Evolutionary conservation across 2,329 filamentous ascomycete genomes (phyloP).

Genomic region (Arthrocladium fulminans): DNA sequence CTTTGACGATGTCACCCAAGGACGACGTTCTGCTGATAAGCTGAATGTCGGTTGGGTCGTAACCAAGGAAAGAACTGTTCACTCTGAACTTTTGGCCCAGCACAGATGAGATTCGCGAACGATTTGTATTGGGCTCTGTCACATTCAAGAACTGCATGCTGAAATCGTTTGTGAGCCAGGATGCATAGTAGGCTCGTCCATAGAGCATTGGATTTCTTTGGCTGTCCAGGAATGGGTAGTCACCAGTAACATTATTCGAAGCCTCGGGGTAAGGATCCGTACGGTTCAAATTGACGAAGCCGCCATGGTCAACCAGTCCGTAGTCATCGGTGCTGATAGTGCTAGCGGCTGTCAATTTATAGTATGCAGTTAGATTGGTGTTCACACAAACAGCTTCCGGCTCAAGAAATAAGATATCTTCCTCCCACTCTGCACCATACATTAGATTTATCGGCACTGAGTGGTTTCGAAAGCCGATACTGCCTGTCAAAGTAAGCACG

Average conservation of each 20-base stretch:
- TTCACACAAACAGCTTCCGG: constrained; percentile 5
- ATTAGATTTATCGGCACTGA: constrained; percentile 35
- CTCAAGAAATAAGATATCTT: constrained; percentile 7
- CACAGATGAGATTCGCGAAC: constrained; percentile 1
- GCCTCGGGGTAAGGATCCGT: constrained; percentile 27
- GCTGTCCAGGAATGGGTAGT: constrained; percentile 21
- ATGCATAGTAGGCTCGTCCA: constrained; percentile 37
- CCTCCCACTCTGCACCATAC: constrained; percentile 22
- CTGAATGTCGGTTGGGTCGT: not conserved
- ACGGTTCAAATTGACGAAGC: constrained; percentile 33
- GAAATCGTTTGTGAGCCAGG: constrained; percentile 34
- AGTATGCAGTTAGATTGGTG: constrained; percentile 1
- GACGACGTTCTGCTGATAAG: not conserved
- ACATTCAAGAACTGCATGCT: constrained; percentile 27
- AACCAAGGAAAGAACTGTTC: not conserved
- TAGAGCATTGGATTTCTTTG: constrained; percentile 32
- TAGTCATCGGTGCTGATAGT: constrained; percentile 17
- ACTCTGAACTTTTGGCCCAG: not conserved
- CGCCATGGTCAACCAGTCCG: constrained; percentile 34
- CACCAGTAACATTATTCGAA: not conserved
- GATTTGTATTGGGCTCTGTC: constrained; percentile 23
- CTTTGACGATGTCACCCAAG: not conserved
- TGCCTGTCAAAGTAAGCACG: constrained; percentile 12
- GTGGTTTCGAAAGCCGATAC: constrained; percentile 40
- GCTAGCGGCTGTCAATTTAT: not conserved